A percentile compares a stretch with the other conserved stretches of the same genome.
Conservation (phyloP, 1,139 yeast genomes). For the Blastobotrys serpentis region DNA sequence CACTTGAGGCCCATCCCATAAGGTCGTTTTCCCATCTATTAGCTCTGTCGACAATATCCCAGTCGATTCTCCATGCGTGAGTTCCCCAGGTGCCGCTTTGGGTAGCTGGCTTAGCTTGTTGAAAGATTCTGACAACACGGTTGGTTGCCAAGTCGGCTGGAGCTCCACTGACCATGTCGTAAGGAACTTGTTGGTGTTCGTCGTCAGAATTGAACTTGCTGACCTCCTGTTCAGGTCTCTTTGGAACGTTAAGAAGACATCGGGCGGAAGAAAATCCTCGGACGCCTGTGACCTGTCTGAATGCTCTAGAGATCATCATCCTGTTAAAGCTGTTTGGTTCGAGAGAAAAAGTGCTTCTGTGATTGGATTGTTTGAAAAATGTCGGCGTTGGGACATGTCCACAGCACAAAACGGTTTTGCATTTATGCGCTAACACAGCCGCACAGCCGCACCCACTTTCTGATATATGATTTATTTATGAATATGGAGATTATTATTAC, state of each 20-base stretch:
- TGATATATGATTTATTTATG: no score
- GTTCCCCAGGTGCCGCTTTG: conserved; percentile 59
- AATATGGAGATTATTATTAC: no score
- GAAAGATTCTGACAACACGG: conserved; percentile 74
- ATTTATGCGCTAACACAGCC: conserved; percentile 3
- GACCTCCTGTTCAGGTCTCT: conserved; percentile 12
- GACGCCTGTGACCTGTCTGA: conserved; percentile 12
- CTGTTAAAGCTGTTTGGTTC: conserved; percentile 1
- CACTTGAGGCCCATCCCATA: conserved; percentile 80
- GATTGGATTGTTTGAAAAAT: neutral
- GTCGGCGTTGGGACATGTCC: neutral
- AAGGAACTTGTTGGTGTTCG: conserved; percentile 36
- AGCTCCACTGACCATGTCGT: conserved; percentile 77
- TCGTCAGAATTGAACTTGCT: conserved; percentile 9
- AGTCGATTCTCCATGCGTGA: conserved; percentile 70
- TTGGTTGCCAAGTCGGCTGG: conserved; percentile 61
- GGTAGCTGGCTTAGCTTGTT: conserved; percentile 78
- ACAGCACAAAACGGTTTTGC: neutral
- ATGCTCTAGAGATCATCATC: conserved; percentile 8
- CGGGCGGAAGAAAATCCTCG: conserved; percentile 19
- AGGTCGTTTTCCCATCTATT: conserved; percentile 89
- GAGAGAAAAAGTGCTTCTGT: neutral
- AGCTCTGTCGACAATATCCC: conserved; percentile 77
- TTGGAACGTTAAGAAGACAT: conserved; percentile 12
- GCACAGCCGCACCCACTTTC: neutral